Percentiles rank a stretch among this genome's conserved stretches.
These are phyloP conservation scores for Cladosporium sp. DNA, from an alignment of 2,329 filamentous ascomycete genomes.

Conservation along the genomic window DNA sequence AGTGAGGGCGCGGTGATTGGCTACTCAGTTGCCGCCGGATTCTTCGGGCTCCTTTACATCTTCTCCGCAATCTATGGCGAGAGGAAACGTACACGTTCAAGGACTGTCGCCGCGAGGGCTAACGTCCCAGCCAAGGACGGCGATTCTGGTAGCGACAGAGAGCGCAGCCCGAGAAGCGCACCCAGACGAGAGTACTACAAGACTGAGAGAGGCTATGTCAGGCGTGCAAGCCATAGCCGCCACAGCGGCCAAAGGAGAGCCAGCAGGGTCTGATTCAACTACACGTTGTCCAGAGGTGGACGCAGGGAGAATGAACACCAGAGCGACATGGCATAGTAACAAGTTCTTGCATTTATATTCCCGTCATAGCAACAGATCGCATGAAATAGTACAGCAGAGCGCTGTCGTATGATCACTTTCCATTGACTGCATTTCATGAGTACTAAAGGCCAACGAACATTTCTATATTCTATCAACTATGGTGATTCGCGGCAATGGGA, in stretches of 20 bases:
- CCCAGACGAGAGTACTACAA: conserved; percentile 10
- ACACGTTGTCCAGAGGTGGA: background rate
- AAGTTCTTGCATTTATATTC: background rate
- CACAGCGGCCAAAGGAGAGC: background rate
- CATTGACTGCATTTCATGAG: too few relatives aligned
- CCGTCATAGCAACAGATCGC: background rate
- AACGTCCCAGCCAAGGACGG: conserved; percentile 2
- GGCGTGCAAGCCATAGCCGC: conserved; percentile 6
- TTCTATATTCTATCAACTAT: too few relatives aligned
- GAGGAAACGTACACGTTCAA: conserved; percentile 6
- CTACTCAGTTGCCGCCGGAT: conserved; percentile 47
- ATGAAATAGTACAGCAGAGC: too few relatives aligned
- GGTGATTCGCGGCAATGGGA: too few relatives aligned
- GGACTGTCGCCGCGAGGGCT: background rate
- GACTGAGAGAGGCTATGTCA: conserved; percentile 10
- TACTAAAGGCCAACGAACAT: too few relatives aligned
- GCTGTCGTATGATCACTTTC: too few relatives aligned
- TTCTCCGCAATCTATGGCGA: conserved; percentile 20
- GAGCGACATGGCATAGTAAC: background rate
- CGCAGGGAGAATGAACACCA: background rate
- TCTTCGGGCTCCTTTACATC: conserved; percentile 44
- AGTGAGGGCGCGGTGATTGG: conserved; percentile 40
- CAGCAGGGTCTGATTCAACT: background rate
- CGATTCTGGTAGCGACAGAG: background rate
- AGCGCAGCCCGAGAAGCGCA: conserved; percentile 1